Evolutionary conservation across 2,329 filamentous ascomycete genomes (phyloP).

Genomic region (Karstenula rhodostoma): DNA sequence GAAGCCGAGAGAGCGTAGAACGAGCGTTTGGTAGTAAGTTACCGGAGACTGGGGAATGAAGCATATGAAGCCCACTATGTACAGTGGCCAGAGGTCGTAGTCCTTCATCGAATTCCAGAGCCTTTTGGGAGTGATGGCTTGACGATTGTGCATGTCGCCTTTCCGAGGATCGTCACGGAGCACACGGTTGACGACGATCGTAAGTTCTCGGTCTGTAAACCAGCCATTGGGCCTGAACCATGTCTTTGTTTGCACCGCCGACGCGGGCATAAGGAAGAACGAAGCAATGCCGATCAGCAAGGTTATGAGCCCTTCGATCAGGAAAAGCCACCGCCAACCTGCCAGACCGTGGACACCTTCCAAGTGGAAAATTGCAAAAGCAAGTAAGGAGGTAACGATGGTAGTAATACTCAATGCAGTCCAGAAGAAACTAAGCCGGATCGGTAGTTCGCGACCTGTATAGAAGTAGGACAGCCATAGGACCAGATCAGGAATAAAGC

Average conservation of each 20-base stretch:
- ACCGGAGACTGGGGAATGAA: constrained; percentile 29
- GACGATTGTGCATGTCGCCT: constrained; percentile 64
- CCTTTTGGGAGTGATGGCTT: constrained; percentile 49
- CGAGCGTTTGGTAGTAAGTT: constrained; percentile 31
- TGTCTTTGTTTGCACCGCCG: constrained; percentile 57
- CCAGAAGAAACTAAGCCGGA: constrained; percentile 70
- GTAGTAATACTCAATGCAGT: constrained; percentile 61
- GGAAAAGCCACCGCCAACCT: constrained; percentile 56
- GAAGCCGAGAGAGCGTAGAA: constrained; percentile 29
- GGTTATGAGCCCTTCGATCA: constrained; percentile 13
- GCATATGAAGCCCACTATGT: constrained; percentile 36
- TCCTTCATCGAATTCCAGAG: constrained; percentile 22
- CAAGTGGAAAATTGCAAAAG: constrained; percentile 56
- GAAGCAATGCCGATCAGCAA: constrained; percentile 27
- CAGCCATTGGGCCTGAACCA: constrained; percentile 66
- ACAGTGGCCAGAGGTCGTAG: constrained; percentile 33
- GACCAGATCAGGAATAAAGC: constrained; percentile 65
- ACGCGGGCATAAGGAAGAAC: constrained; percentile 42
- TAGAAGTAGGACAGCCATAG: constrained; percentile 77
- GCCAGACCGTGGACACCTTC: constrained; percentile 51
- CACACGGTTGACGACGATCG: constrained; percentile 70
- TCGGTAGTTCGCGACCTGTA: constrained; percentile 67
- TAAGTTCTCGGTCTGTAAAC: constrained; percentile 70
- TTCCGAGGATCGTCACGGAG: constrained; percentile 62
- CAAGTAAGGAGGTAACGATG: constrained; percentile 56